Evolutionary conservation across 73 alveolate genomes (phyloP).

Genomic region (Diophrys appendiculata): DNA sequence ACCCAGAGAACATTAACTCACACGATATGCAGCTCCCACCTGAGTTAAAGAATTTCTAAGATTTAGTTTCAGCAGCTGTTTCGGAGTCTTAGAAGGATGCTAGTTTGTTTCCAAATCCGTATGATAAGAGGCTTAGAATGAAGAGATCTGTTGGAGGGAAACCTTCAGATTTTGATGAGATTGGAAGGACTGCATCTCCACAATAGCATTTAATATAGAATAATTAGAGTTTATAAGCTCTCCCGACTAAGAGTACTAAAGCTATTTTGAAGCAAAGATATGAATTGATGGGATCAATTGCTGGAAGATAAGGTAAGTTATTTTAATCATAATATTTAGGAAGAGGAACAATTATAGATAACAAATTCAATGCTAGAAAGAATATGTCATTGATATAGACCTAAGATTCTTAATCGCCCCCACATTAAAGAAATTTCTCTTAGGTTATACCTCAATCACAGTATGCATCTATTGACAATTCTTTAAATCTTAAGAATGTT

Average conservation of each 20-base stretch:
- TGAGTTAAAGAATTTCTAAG: conserved; percentile 31
- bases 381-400: neutral
- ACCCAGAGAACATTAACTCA: conserved; percentile 47
- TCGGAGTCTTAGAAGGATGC: neutral
- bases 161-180: neutral
- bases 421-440: neutral
- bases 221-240: no score
- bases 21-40: conserved; percentile 42
- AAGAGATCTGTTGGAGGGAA: neutral
- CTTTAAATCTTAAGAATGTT: no score
- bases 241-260: neutral
- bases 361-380: neutral
- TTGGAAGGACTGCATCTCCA: neutral
- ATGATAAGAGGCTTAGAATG: neutral
- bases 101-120: neutral
- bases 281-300: neutral
- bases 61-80: neutral
- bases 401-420: neutral
- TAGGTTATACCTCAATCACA: no score
- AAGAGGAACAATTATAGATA: neutral
- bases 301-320: neutral
- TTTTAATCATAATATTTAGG: neutral
- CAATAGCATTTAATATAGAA: no score
- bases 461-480: no score
- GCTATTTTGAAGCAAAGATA: neutral